phyloP scores from a whole-genome alignment of 106 monocot species.

The Ottelia alismoides region DNA sequence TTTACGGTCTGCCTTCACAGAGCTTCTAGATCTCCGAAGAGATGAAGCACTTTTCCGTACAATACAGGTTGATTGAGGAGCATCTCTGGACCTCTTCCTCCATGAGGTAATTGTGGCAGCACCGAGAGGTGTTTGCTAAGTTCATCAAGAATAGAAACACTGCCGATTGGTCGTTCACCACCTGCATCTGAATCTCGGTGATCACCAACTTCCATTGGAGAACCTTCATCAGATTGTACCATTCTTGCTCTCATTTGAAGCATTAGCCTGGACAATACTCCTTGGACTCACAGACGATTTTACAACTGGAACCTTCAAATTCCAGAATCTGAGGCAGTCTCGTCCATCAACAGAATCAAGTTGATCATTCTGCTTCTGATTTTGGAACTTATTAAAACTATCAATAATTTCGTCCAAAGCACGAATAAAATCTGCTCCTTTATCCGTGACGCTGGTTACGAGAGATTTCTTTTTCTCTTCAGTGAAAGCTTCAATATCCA shows the following conservation, averaged over 20 bases:
- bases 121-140: slow-evolving; percentile 38
- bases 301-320: slow-evolving; percentile 14
- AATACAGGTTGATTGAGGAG: slow-evolving; percentile 13
- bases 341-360: slow-evolving; percentile 10
- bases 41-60: slow-evolving; percentile 21
- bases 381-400: slow-evolving; percentile 55
- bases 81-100: slow-evolving; percentile 45
- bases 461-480: slow-evolving; percentile 92
- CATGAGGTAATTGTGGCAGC: slow-evolving; percentile 22
- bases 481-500: slow-evolving; percentile 94
- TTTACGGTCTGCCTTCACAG: slow-evolving; percentile 10
- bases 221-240: not conserved
- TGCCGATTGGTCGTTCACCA: slow-evolving; percentile 23
- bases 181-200: slow-evolving; percentile 15
- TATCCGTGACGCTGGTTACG: slow-evolving; percentile 64
- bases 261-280: not conserved
- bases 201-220: slow-evolving; percentile 12
- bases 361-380: slow-evolving; percentile 16
- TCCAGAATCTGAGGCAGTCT: slow-evolving; percentile 7
- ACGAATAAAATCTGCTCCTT: slow-evolving; percentile 96
- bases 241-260: not conserved
- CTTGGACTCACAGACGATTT: slow-evolving; percentile 2
- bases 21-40: slow-evolving; percentile 40
- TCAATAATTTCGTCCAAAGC: slow-evolving; percentile 91
- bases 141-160: slow-evolving; percentile 43